Conservation (phyloP, 441 rosid species). For the Theobroma grandiflorum region DNA sequence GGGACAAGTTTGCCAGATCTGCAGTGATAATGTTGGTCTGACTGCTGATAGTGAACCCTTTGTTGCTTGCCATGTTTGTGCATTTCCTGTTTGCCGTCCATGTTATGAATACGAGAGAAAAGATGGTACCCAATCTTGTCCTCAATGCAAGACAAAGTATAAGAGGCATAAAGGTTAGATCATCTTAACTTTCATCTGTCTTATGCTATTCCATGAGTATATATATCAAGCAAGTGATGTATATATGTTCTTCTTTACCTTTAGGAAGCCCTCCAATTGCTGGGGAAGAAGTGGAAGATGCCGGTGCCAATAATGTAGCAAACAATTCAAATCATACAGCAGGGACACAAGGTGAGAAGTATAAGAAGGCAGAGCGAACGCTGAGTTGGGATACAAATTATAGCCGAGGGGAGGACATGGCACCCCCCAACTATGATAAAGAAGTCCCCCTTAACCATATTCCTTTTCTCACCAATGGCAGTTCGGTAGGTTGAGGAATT, state of each 20-base stretch:
- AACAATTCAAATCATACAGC: constrained; percentile 60
- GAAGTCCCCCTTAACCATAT: constrained; percentile 81
- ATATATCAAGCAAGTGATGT: constrained; percentile 8
- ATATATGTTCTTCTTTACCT: constrained; percentile 4
- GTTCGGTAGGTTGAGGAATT: constrained; percentile 55
- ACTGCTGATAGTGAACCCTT: constrained; percentile 71
- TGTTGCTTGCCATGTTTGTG: constrained; percentile 82
- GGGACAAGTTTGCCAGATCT: constrained; percentile 85
- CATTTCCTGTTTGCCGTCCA: constrained; percentile 92
- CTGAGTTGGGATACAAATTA: constrained; percentile 83
- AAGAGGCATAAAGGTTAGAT: constrained; percentile 76
- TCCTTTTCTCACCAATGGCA: constrained; percentile 83
- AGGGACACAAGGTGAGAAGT: constrained; percentile 63
- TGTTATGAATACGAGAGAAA: constrained; percentile 97
- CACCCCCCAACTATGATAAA: constrained; percentile 74
- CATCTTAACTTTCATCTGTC: background rate
- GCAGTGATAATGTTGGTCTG: constrained; percentile 77
- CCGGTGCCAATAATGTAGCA: constrained; percentile 54
- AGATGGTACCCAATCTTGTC: constrained; percentile 91
- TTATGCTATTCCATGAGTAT: background rate
- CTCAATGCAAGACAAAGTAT: constrained; percentile 95
- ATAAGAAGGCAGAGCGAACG: constrained; percentile 74
- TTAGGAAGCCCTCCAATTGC: constrained; percentile 87
- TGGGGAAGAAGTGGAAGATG: constrained; percentile 80
- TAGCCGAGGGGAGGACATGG: constrained; percentile 71